Evolutionary conservation across 2,329 filamentous ascomycete genomes (phyloP).

Genomic region (Aspergillus sp.): DNA sequence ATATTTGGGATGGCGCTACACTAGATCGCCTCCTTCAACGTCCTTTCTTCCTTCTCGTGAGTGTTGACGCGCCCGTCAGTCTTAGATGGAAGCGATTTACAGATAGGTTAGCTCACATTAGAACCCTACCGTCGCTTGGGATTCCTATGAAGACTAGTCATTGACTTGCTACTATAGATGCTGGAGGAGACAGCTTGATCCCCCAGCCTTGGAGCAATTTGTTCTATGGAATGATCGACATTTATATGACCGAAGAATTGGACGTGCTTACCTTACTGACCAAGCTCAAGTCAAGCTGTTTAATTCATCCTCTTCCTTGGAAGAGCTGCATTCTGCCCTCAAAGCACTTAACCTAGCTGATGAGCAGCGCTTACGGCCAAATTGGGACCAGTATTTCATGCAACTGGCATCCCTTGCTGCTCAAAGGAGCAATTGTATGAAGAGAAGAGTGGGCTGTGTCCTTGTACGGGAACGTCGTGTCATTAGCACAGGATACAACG

Average conservation of each 20-base stretch:
- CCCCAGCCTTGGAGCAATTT: constrained; percentile 55
- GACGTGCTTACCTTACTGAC: constrained; percentile 71
- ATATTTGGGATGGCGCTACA: constrained; percentile 67
- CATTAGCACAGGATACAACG: constrained; percentile 94
- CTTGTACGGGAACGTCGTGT: constrained; percentile 81
- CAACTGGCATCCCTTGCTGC: constrained; percentile 86
- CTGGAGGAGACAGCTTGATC: constrained; percentile 40
- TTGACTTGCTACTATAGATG: constrained; percentile 37
- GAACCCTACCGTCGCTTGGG: neutral
- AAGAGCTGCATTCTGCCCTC: constrained; percentile 68
- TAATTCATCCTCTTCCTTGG: constrained; percentile 71
- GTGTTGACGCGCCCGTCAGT: constrained; percentile 82
- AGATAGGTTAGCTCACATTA: constrained; percentile 45
- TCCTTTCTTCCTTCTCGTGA: constrained; percentile 90
- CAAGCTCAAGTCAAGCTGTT: constrained; percentile 79
- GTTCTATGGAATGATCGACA: constrained; percentile 65
- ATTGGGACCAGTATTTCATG: constrained; percentile 99
- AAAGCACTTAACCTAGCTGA: constrained; percentile 71
- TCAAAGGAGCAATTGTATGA: constrained; percentile 95
- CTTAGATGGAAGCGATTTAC: constrained; percentile 78
- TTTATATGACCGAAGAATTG: constrained; percentile 62
- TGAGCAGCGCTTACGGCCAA: constrained; percentile 73
- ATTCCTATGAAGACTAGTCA: constrained; percentile 2
- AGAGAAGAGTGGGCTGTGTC: constrained; percentile 90
- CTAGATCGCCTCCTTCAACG: constrained; percentile 72